phyloP scores from a whole-genome alignment of 2,329 filamentous ascomycete species.

The Paracoccidioides lutzii region DNA sequence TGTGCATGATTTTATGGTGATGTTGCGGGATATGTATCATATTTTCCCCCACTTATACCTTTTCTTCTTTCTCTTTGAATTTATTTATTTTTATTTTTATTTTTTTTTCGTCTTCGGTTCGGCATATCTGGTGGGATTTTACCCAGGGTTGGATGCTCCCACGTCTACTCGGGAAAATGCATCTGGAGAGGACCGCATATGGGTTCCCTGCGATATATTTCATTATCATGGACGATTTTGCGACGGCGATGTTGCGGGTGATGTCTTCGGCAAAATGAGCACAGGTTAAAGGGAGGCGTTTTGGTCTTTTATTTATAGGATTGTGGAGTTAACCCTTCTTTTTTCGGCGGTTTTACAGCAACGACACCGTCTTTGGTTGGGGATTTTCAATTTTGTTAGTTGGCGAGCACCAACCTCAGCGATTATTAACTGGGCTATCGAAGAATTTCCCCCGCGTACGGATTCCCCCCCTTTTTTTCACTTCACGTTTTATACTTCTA shows the following conservation, averaged over 20 bases:
- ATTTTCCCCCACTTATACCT: conserved; percentile 9
- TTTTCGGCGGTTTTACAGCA: not conserved
- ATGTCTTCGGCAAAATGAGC: conserved; percentile 1
- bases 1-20: conserved; percentile 13
- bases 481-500: not conserved
- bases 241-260: not conserved
- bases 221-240: not conserved
- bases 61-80: not conserved
- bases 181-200: not conserved
- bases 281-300: conserved; percentile 9
- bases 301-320: conserved; percentile 2
- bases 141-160: not conserved
- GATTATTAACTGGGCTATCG: not conserved
- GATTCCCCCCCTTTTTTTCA: not conserved
- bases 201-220: conserved; percentile 1
- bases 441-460: not conserved
- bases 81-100: not conserved
- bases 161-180: not conserved
- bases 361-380: not conserved
- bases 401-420: not conserved
- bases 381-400: not conserved
- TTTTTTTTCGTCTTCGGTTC: not conserved
- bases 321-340: not conserved
- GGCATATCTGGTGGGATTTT: not conserved
- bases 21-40: conserved; percentile 19